Evolutionary conservation across 2,329 filamentous ascomycete genomes (phyloP).

Genomic region (Byssothecium circinans): DNA sequence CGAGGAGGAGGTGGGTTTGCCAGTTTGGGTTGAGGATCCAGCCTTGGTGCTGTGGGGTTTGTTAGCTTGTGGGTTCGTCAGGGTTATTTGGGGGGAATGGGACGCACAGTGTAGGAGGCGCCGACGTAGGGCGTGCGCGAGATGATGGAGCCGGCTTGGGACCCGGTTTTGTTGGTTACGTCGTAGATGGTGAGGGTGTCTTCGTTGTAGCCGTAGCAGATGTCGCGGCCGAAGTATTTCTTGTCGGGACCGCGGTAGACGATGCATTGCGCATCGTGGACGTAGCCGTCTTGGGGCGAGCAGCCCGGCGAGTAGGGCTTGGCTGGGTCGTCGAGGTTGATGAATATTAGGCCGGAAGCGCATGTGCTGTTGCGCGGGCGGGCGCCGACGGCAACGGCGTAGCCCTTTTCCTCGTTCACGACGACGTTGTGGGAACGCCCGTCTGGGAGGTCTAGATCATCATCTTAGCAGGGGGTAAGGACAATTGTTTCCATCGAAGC

Average conservation of each 20-base stretch:
- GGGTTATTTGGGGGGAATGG: background rate
- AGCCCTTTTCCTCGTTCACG: constrained; percentile 38
- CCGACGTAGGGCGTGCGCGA: constrained; percentile 58
- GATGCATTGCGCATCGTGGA: constrained; percentile 64
- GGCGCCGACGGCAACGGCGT: constrained; percentile 39
- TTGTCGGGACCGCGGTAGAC: constrained; percentile 57
- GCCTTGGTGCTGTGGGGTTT: constrained; percentile 52
- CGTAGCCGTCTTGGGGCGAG: constrained; percentile 59
- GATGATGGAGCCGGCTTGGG: constrained; percentile 58
- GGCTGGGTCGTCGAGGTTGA: constrained; percentile 57
- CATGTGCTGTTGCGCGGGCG: constrained; percentile 44
- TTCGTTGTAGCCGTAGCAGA: constrained; percentile 62
- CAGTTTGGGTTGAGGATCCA: constrained; percentile 52
- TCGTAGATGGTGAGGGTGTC: constrained; percentile 57
- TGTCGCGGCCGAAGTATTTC: constrained; percentile 54
- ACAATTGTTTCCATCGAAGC: background rate
- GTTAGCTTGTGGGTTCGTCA: background rate
- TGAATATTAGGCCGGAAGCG: constrained; percentile 58
- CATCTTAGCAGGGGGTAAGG: constrained; percentile 10
- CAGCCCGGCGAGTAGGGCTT: constrained; percentile 54
- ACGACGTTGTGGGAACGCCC: constrained; percentile 43
- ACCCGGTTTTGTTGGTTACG: constrained; percentile 56
- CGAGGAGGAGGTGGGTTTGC: constrained; percentile 42
- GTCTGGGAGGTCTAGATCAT: constrained; percentile 19
- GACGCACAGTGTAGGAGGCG: constrained; percentile 51